Percentiles rank a stretch among this genome's conserved stretches.
phyloP scores from a whole-genome alignment of 106 monocot species.

The Agapanthus africanus region DNA sequence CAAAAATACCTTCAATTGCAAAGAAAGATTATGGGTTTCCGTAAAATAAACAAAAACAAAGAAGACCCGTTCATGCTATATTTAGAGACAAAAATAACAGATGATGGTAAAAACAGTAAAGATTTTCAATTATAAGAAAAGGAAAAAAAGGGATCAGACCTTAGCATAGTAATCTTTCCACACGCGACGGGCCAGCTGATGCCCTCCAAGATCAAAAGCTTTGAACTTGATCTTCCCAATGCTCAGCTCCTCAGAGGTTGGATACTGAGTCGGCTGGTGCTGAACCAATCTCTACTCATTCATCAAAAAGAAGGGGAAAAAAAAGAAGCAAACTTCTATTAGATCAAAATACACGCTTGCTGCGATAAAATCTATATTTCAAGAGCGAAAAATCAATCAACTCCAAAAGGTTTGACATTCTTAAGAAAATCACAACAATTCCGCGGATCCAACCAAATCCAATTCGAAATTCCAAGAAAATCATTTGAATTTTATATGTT shows the following conservation, averaged over 20 bases:
- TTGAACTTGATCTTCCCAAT: constrained; percentile 79
- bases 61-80: no score
- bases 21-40: no score
- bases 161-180: constrained; percentile 88
- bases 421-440: no score
- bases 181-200: constrained; percentile 79
- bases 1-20: no score
- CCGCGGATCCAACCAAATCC: background rate
- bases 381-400: constrained; percentile 2
- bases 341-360: background rate
- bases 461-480: background rate
- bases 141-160: constrained; percentile 30
- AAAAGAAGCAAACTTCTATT: background rate
- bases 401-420: no score
- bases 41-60: no score
- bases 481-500: no score
- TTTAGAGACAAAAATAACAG: no score
- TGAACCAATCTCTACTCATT: constrained; percentile 49
- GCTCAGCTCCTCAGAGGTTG: constrained; percentile 70
- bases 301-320: background rate
- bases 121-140: no score
- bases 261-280: constrained; percentile 74
- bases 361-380: background rate
- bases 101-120: no score
- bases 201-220: constrained; percentile 75